Conservation (phyloP, 768 basidiomycete species). For the Boletellus ananiceps region DNA sequence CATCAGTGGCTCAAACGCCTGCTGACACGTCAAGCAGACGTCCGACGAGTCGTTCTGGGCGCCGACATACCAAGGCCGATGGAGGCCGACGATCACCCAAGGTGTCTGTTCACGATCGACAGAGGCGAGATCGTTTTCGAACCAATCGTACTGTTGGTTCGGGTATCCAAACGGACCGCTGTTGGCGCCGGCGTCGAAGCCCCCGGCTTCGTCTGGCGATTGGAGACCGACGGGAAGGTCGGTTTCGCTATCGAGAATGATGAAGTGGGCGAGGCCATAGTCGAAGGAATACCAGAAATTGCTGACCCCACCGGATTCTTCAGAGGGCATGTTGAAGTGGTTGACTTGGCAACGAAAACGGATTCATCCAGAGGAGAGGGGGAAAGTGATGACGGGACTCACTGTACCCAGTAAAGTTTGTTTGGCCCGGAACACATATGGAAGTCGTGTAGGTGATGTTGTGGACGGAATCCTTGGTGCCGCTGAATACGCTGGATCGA, state of each 20-base stretch:
- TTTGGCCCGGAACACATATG: slow-evolving; percentile 24
- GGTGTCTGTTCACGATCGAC: slow-evolving; percentile 24
- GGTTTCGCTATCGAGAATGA: slow-evolving; percentile 22
- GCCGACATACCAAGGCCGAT: slow-evolving; percentile 25
- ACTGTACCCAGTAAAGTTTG: slow-evolving; percentile 29
- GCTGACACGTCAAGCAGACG: slow-evolving; percentile 17
- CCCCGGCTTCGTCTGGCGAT: slow-evolving; percentile 21
- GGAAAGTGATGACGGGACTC: background rate
- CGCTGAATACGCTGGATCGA: slow-evolving; percentile 6
- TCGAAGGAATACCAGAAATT: slow-evolving; percentile 33
- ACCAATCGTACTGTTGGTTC: slow-evolving; percentile 27
- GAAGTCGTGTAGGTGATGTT: slow-evolving; percentile 26
- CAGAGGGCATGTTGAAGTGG: slow-evolving; percentile 27
- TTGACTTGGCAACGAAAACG: slow-evolving; percentile 13
- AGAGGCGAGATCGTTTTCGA: slow-evolving; percentile 23
- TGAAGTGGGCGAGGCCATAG: slow-evolving; percentile 27
- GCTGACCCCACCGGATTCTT: slow-evolving; percentile 21
- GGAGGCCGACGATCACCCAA: slow-evolving; percentile 27
- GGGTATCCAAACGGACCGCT: slow-evolving; percentile 27
- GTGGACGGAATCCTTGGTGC: slow-evolving; percentile 20
- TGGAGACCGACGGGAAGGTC: slow-evolving; percentile 24
- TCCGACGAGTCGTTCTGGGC: slow-evolving; percentile 2
- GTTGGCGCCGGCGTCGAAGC: slow-evolving; percentile 17
- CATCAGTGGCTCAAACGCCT: slow-evolving; percentile 29
- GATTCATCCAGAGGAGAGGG: background rate